These are phyloP conservation scores for Huiozyma sinensis DNA, from an alignment of 805 yeast species.

Conservation along the genomic window DNA sequence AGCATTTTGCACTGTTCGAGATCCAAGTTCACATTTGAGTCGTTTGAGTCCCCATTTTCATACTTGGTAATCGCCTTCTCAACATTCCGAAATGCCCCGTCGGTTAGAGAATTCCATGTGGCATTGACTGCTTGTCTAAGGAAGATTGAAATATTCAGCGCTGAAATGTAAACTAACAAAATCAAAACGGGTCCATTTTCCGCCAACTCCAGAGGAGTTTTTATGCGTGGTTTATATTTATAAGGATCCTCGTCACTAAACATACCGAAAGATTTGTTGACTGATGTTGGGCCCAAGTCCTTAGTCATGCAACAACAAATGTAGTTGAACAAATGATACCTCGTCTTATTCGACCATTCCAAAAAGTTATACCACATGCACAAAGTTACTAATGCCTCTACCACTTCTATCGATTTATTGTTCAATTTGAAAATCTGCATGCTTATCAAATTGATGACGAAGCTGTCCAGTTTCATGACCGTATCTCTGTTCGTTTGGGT, in stretches of 20 bases:
- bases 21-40: not conserved
- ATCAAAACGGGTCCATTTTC: slow-evolving; percentile 17
- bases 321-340: slow-evolving; percentile 59
- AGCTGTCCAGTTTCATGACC: slow-evolving; percentile 41
- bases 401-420: slow-evolving; percentile 54
- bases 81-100: slow-evolving; percentile 8
- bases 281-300: slow-evolving; percentile 63
- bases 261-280: slow-evolving; percentile 31
- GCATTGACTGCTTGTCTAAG: slow-evolving; percentile 52
- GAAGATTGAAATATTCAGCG: slow-evolving; percentile 55
- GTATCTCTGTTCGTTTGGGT: slow-evolving; percentile 28
- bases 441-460: slow-evolving; percentile 40
- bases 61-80: not conserved
- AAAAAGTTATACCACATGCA: slow-evolving; percentile 79
- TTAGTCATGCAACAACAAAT: slow-evolving; percentile 58
- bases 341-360: slow-evolving; percentile 68
- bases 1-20: slow-evolving; percentile 34
- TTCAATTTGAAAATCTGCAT: slow-evolving; percentile 61
- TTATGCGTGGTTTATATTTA: slow-evolving; percentile 9
- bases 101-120: slow-evolving; percentile 39
- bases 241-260: slow-evolving; percentile 14
- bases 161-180: slow-evolving; percentile 47
- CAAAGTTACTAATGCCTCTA: slow-evolving; percentile 50
- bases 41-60: not conserved
- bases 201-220: slow-evolving; percentile 15